phyloP scores from a whole-genome alignment of 352 stramenopile genomes.

The Proteromonas lacertae region DNA sequence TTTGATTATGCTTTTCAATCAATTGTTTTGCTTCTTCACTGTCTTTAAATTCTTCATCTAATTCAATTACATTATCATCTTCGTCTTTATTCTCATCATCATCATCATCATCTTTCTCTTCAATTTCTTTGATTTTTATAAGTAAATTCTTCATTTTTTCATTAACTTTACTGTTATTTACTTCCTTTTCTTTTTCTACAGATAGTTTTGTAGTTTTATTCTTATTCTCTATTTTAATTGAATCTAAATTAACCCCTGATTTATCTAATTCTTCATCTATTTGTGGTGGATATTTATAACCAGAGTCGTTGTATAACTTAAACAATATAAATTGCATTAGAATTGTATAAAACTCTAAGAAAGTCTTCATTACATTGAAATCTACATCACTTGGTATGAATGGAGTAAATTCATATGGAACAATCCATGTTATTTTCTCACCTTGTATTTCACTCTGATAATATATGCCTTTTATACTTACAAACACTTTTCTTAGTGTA shows the following conservation, averaged over 20 bases:
- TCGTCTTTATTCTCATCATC: constrained; percentile 31
- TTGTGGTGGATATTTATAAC: constrained; percentile 63
- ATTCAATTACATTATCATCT: constrained; percentile 7
- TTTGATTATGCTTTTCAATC: constrained; percentile 27
- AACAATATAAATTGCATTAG: constrained; percentile 90
- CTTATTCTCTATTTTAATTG: constrained; percentile 4
- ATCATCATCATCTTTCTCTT: constrained; percentile 11
- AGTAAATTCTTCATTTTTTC: constrained; percentile 5
- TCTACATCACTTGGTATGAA: constrained; percentile 82
- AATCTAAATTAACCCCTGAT: neutral
- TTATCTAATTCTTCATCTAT: constrained; percentile 15
- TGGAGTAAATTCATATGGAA: constrained; percentile 87
- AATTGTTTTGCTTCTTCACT: constrained; percentile 6
- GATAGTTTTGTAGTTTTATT: constrained; percentile 5
- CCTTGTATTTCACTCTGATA: constrained; percentile 65
- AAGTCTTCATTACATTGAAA: constrained; percentile 92
- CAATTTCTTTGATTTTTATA: neutral
- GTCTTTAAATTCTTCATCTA: neutral
- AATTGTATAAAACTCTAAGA: constrained; percentile 97
- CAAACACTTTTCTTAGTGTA: constrained; percentile 79
- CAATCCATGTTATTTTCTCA: constrained; percentile 78
- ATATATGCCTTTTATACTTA: constrained; percentile 97
- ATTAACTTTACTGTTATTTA: constrained; percentile 10
- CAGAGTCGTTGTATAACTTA: constrained; percentile 77
- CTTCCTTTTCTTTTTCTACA: constrained; percentile 12